These are phyloP conservation scores for Didymellaceae sp. DNA, from an alignment of 2,329 filamentous ascomycete species.

Conservation along the genomic window DNA sequence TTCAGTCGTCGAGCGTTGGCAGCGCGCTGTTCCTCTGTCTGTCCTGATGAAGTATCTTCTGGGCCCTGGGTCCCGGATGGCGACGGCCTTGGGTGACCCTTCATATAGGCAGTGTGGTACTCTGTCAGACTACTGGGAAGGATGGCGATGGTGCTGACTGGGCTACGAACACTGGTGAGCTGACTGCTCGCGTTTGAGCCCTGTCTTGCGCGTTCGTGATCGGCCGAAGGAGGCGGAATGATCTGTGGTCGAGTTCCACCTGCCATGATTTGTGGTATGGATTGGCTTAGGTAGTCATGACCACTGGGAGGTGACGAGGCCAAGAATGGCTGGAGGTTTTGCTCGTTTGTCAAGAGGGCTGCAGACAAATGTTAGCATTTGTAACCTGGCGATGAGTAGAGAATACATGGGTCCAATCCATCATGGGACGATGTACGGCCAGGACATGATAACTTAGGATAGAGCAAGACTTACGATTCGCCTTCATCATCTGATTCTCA, in stretches of 20 bases:
- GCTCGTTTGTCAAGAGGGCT: slow-evolving; percentile 63
- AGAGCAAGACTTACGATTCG: slow-evolving; percentile 73
- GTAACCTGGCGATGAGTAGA: no score
- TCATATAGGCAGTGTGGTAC: slow-evolving; percentile 90
- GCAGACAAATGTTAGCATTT: slow-evolving; percentile 23
- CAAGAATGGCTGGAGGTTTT: slow-evolving; percentile 61
- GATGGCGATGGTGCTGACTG: slow-evolving; percentile 82
- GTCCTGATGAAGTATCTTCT: slow-evolving; percentile 51
- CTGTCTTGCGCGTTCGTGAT: slow-evolving; percentile 53
- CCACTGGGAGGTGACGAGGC: slow-evolving; percentile 63
- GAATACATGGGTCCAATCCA: background rate
- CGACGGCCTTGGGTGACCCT: slow-evolving; percentile 60
- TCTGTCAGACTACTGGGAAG: slow-evolving; percentile 88
- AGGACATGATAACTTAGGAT: background rate
- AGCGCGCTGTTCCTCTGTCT: slow-evolving; percentile 70
- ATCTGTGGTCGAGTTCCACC: slow-evolving; percentile 41
- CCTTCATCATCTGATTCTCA: slow-evolving; percentile 97
- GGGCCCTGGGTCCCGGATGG: slow-evolving; percentile 27
- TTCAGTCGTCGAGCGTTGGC: slow-evolving; percentile 82
- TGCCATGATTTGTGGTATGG: slow-evolving; percentile 44
- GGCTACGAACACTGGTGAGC: slow-evolving; percentile 47
- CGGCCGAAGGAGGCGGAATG: slow-evolving; percentile 30
- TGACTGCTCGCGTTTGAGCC: slow-evolving; percentile 53
- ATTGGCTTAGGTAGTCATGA: slow-evolving; percentile 43
- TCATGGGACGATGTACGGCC: background rate